Evolutionary conservation across 2,329 filamentous ascomycete genomes (phyloP).

Genomic region (Nigrospora sphaerica): DNA sequence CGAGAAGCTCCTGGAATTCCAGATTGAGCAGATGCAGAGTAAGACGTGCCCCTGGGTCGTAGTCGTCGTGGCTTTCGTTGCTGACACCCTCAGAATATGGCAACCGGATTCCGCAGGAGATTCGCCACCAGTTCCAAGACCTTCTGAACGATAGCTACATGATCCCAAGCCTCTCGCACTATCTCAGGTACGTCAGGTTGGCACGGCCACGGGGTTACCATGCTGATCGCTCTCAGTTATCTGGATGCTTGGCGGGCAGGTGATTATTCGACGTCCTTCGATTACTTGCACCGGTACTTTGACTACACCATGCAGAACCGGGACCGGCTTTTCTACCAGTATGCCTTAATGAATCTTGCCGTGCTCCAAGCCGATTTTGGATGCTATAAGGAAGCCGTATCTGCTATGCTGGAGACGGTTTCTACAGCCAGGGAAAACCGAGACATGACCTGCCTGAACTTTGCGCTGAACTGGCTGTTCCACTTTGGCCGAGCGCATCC

Average conservation of each 20-base stretch:
- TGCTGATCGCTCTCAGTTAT: slow-evolving; percentile 46
- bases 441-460: slow-evolving; percentile 88
- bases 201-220: too few species aligned
- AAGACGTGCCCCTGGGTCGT: slow-evolving; percentile 15
- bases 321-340: slow-evolving; percentile 85
- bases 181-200: slow-evolving; percentile 50
- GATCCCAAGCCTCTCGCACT: slow-evolving; percentile 69
- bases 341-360: slow-evolving; percentile 86
- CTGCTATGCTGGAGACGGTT: slow-evolving; percentile 91
- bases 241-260: slow-evolving; percentile 88
- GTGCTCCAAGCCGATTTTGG: slow-evolving; percentile 94
- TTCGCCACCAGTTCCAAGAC: slow-evolving; percentile 63
- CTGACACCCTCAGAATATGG: slow-evolving; percentile 52
- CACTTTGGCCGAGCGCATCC: slow-evolving; percentile 87
- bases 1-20: slow-evolving; percentile 76
- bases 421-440: slow-evolving; percentile 90
- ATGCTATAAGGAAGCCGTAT: slow-evolving; percentile 81
- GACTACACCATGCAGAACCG: slow-evolving; percentile 89
- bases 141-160: slow-evolving; percentile 61
- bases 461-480: slow-evolving; percentile 91
- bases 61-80: neutral
- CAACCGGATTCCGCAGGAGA: slow-evolving; percentile 66
- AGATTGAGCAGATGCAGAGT: slow-evolving; percentile 84
- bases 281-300: slow-evolving; percentile 89
- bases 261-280: slow-evolving; percentile 84